These are phyloP conservation scores for Suillus paluster DNA, from an alignment of 768 basidiomycete genomes.

Conservation along the genomic window DNA sequence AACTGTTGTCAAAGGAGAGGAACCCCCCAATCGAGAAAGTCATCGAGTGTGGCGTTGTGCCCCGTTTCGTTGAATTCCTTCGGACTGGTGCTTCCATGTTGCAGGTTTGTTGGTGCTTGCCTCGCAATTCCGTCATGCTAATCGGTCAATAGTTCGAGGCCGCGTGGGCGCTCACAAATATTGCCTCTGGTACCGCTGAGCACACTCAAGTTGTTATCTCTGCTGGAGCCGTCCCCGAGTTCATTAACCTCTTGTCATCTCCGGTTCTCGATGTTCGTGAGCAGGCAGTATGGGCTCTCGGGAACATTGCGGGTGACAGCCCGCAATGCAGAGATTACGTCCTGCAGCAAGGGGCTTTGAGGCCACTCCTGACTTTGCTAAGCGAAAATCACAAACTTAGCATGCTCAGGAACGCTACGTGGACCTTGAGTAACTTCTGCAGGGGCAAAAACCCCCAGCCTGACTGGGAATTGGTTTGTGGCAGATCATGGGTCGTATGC, in stretches of 20 bases:
- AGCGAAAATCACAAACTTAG: conserved; percentile 98
- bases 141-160: conserved; percentile 78
- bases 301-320: conserved; percentile 98
- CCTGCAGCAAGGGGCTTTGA: conserved; percentile 88
- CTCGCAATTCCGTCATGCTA: conserved; percentile 15
- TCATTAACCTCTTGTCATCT: conserved; percentile 96
- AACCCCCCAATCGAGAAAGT: conserved; percentile 99
- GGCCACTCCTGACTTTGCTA: conserved; percentile 86
- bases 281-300: conserved; percentile 99
- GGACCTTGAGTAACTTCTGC: conserved; percentile 99
- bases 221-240: conserved; percentile 93
- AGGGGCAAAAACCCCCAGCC: conserved; percentile 98
- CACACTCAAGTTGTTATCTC: conserved; percentile 98
- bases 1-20: conserved; percentile 98
- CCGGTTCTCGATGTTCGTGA: conserved; percentile 95
- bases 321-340: conserved; percentile 98
- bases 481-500: conserved; percentile 12
- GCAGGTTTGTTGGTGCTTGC: conserved; percentile 54
- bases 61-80: conserved; percentile 96
- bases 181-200: conserved; percentile 96
- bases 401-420: conserved; percentile 98
- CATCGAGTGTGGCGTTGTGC: conserved; percentile 96
- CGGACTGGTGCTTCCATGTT: conserved; percentile 80
- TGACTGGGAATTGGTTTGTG: conserved; percentile 91
- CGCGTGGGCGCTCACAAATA: conserved; percentile 97